phyloP scores from a whole-genome alignment of 805 yeast species.

The Barnettozyma pratensis region DNA sequence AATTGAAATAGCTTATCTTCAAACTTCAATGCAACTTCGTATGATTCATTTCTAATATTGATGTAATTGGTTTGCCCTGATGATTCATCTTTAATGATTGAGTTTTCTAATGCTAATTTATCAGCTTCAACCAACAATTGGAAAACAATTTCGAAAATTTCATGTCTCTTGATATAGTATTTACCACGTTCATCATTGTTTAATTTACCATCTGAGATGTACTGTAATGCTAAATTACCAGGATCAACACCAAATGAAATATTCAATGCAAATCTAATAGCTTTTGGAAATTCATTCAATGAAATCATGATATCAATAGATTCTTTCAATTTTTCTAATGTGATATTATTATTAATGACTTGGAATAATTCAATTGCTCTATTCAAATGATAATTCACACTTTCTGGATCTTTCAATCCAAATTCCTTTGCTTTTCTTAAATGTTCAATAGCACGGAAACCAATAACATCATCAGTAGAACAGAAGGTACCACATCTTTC shows the following conservation, averaged over 20 bases:
- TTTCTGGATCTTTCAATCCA: conserved; percentile 67
- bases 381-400: conserved; percentile 56
- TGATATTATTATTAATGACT: conserved; percentile 71
- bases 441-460: conserved; percentile 91
- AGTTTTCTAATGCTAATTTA: conserved; percentile 44
- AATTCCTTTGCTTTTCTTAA: conserved; percentile 79
- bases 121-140: conserved; percentile 70
- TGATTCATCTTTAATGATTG: conserved; percentile 13
- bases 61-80: conserved; percentile 27
- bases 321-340: conserved; percentile 74
- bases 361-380: conserved; percentile 75
- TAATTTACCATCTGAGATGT: conserved; percentile 45
- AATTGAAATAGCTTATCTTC: conserved; percentile 86
- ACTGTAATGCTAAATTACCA: conserved; percentile 53
- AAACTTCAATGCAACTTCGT: conserved; percentile 65
- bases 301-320: conserved; percentile 74
- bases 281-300: conserved; percentile 76
- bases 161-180: conserved; percentile 46
- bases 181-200: conserved; percentile 46
- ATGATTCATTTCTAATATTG: conserved; percentile 65
- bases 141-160: conserved; percentile 70
- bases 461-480: conserved; percentile 86
- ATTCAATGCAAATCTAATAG: conserved; percentile 74
- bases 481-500: conserved; percentile 94
- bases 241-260: conserved; percentile 68